Conservation (phyloP, 2,329 filamentous ascomycete species). For the Ceratocystis cubensis region DNA sequence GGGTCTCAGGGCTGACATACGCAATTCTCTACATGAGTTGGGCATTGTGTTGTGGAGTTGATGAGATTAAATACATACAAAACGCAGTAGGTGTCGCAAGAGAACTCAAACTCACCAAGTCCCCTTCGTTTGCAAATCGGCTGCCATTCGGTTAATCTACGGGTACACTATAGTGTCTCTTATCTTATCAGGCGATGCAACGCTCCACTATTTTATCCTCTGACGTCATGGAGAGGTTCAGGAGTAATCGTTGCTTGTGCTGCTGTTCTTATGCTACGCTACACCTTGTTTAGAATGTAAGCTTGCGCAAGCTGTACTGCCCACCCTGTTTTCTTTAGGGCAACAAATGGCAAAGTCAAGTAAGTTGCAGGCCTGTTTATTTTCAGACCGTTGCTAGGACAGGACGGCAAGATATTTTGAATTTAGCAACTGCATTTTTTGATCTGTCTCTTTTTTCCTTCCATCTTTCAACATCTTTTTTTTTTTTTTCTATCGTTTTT, state of each 20-base stretch:
- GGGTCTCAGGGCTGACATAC: constrained; percentile 42
- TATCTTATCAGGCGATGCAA: neutral
- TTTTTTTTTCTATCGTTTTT: constrained; percentile 12
- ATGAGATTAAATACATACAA: no score
- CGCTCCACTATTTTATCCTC: neutral
- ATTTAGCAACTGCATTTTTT: constrained; percentile 5
- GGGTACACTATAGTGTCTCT: neutral
- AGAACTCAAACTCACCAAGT: no score
- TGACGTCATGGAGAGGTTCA: neutral
- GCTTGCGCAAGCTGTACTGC: neutral
- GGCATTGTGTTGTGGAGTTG: constrained; percentile 50
- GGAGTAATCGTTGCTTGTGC: no score
- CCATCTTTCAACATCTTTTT: constrained; percentile 22
- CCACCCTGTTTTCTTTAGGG: neutral
- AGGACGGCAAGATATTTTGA: neutral
- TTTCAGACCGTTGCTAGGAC: neutral
- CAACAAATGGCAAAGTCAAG: neutral
- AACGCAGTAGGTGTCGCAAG: no score
- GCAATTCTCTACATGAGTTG: constrained; percentile 90
- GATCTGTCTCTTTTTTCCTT: constrained; percentile 12
- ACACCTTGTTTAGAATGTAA: neutral
- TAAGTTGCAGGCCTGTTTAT: neutral
- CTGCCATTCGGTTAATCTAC: neutral
- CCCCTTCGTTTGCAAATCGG: neutral
- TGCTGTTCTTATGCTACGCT: neutral